Conservation (phyloP, 495 filamentous ascomycete species). For the Trichoderma gamsii region DNA sequence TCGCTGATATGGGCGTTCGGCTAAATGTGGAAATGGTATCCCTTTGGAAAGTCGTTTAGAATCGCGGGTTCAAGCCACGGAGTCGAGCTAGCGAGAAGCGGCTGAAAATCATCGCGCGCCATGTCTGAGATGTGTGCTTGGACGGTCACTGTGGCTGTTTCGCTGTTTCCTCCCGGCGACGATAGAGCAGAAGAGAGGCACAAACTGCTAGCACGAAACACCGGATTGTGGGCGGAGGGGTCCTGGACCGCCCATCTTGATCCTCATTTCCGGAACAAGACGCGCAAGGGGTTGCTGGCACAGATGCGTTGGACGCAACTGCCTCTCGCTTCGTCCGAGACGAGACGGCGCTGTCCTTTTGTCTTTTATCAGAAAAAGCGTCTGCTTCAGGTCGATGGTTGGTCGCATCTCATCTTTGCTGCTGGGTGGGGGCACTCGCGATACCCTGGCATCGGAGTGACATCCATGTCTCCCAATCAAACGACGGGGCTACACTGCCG, state of each 20-base stretch:
- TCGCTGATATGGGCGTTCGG: slow-evolving; percentile 9
- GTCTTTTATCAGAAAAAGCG: slow-evolving; percentile 4
- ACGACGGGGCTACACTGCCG: background rate
- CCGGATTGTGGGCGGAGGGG: background rate
- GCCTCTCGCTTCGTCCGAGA: slow-evolving; percentile 7
- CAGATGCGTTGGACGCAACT: slow-evolving; percentile 8
- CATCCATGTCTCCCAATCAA: slow-evolving; percentile 8
- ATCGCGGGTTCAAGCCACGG: background rate
- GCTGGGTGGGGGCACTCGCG: background rate
- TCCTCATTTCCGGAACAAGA: background rate
- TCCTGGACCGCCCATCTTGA: background rate
- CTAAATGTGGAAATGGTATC: slow-evolving; percentile 11
- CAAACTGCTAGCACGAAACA: background rate
- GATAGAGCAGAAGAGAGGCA: background rate
- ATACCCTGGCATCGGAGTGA: slow-evolving; percentile 10
- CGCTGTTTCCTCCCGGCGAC: background rate
- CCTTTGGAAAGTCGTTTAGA: background rate
- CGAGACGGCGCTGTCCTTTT: slow-evolving; percentile 8
- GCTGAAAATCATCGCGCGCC: background rate
- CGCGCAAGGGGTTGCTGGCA: background rate
- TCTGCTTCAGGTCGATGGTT: background rate
- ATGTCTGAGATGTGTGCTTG: background rate
- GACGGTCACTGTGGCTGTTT: background rate
- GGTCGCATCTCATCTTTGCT: background rate
- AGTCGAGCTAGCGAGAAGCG: slow-evolving; percentile 1